Base-by-base conservation (phyloP, 1,284 basidiomycete genomes). In the Malassezia equina region DNA sequence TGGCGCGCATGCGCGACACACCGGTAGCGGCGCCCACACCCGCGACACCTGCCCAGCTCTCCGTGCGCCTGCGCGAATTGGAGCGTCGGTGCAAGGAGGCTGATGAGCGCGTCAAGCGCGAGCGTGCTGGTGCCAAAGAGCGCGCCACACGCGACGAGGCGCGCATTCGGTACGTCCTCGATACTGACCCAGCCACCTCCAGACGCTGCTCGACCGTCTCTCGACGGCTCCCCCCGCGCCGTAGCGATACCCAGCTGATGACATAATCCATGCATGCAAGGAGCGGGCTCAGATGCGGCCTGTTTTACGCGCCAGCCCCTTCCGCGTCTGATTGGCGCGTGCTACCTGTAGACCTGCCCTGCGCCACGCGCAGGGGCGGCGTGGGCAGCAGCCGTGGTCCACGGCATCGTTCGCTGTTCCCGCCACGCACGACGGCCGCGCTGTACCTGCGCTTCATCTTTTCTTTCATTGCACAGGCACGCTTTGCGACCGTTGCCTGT, bases 41-140 rank as follows among this genome's bases (percentile, higher is more conserved):
- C 13, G 46, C 45, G 29, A 31, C 48, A 19, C 54, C 54, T 8
- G 32, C 42, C 11, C 42, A 43, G 27, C 63, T 67, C 70, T 62
- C 67, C 15, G 68, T 67, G 19, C 43, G 69, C 13, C 63, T 72
- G 51, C 69, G 68, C 50, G 70, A 91, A 91, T 69, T 88, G 84
- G 90, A 98, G 76, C 73, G 81, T 21, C 78, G 89, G 15, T 75
- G 90, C 64, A 85, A 84, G 73, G 82, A 84, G 0, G 88, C 89
- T 0, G 90, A 93, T 68, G 93, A 98, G 79, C 86, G 85, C 75
- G 83, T 91, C 64, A 98, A 96, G 80, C 80, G 90, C 41, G 93
- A 95, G 78, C 80, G 88, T 60, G 90, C 95, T 69, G 93, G 93
- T 3, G 84, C 86, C 33, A 96, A 95, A 78, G 93, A 98, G 77